Base-by-base conservation (phyloP, 805 yeast species). In the Candida argentea region DNA sequence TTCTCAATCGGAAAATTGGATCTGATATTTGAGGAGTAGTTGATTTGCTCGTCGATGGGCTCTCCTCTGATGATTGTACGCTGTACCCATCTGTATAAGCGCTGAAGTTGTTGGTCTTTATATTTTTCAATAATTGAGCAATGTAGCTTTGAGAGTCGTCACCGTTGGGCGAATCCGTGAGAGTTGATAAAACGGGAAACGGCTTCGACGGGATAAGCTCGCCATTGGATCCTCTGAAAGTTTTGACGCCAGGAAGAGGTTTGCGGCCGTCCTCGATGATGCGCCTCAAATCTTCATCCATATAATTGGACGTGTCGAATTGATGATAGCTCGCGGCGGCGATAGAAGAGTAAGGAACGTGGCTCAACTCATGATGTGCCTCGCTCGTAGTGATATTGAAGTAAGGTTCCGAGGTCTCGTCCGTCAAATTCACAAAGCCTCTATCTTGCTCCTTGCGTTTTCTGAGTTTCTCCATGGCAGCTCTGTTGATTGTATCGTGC, bases 341-440 rank as follows among this genome's bases (percentile, higher is more conserved):
- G 22, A 84, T 78, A 1, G 94, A 80, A 8, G 91, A 77, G 46
- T 79, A 83, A 3, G 94, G 89, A 2, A 83, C 65, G 44, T 80
- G 86, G 13, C 64, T 57, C 22, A 75, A 55, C 35, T 77, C 81
- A 26, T 68, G 53, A 24, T 67, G 44, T 19, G 38, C 34, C 16
- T 75, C 70, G 28, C 73, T 63, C 6, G 63, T 57, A 5, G 76
- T 66, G 29, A 84, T 68, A 37, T 82, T 75, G 49, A 84, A 78
- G 31, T 69, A 75, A 9, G 96, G 95, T 45, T 77, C 81, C 45
- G 72, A 73, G 10, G 91, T 79, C 55, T 82, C 87, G 56, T 86
- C 95, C 3, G 95, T 82, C 29, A 81, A 63, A 46, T 91, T 91
- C 39, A 81, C 70, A 72, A 77, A 87, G 0, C 81, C 83, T 36